Percentiles rank a stretch among this genome's conserved stretches.
Evolutionary conservation across 345 rosid genomes (phyloP).

Genomic region (Eucalyptus sp.): DNA sequence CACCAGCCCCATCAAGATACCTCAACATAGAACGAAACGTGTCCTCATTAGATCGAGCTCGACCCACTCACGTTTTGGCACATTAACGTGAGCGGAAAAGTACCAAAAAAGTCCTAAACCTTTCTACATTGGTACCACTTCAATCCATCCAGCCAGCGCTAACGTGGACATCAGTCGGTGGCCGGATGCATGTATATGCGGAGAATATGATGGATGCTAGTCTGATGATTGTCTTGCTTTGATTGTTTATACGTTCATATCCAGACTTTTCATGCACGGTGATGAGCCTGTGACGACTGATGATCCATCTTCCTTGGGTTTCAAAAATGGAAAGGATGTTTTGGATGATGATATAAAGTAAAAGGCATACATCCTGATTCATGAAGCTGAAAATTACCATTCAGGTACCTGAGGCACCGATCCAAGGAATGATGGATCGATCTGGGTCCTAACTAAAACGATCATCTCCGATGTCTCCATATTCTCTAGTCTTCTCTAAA

Average conservation of each 20-base stretch:
- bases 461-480: neutral
- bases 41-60: neutral
- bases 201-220: neutral
- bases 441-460: neutral
- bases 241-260: neutral
- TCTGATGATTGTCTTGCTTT: neutral
- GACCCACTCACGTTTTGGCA: neutral
- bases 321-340: neutral
- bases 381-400: neutral
- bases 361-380: neutral
- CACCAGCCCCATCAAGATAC: neutral
- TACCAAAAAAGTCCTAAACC: too few relatives aligned
- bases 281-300: neutral
- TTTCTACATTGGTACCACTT: too few relatives aligned
- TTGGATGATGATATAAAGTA: neutral
- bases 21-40: neutral
- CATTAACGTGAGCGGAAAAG: neutral
- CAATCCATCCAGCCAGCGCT: too few relatives aligned
- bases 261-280: neutral
- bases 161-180: too few relatives aligned
- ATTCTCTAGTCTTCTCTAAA: neutral
- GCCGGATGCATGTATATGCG: neutral
- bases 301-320: neutral
- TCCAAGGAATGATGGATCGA: neutral
- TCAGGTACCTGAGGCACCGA: neutral